Conservation (phyloP, 73 alveolate genomes). For the Uronychia binucleata region DNA sequence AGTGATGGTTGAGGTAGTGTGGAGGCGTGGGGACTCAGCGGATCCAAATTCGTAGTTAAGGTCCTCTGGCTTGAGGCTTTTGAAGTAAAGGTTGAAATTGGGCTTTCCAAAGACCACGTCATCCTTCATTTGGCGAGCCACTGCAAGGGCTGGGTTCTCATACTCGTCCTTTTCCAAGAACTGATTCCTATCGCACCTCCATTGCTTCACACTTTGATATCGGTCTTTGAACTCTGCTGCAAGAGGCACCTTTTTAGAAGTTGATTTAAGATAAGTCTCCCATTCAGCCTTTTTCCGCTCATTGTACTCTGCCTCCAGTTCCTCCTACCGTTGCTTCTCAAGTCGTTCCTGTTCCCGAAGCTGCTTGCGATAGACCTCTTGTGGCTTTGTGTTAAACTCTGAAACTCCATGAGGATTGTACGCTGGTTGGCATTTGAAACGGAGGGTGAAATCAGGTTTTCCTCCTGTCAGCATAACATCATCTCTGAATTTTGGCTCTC, state of each 20-base stretch:
- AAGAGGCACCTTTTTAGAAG: slow-evolving; percentile 40
- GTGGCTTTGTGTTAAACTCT: slow-evolving; percentile 49
- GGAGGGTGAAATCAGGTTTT: slow-evolving; percentile 23
- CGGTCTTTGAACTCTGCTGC: slow-evolving; percentile 17
- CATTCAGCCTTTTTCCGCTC: slow-evolving; percentile 7
- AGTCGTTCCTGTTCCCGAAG: slow-evolving; percentile 19
- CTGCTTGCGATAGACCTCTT: slow-evolving; percentile 29
- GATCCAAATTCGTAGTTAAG: slow-evolving; percentile 50
- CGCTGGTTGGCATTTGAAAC: slow-evolving; percentile 54
- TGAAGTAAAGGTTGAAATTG: slow-evolving; percentile 47
- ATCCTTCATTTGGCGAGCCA: slow-evolving; percentile 60
- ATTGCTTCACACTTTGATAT: slow-evolving; percentile 2
- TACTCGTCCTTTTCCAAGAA: slow-evolving; percentile 54
- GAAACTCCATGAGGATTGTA: slow-evolving; percentile 38
- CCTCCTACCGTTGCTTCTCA: slow-evolving; percentile 19
- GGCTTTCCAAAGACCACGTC: slow-evolving; percentile 67
- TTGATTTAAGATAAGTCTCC: slow-evolving; percentile 14
- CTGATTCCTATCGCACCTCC: background rate
- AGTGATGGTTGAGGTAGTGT: background rate
- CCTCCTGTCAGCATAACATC: slow-evolving; percentile 39
- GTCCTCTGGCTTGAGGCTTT: slow-evolving; percentile 41
- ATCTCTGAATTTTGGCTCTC: slow-evolving; percentile 57
- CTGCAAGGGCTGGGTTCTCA: slow-evolving; percentile 13
- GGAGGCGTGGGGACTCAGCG: slow-evolving; percentile 5
- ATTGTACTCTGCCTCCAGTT: slow-evolving; percentile 23